Evolutionary conservation across 108 stramenopile genomes (phyloP), one percentile per base, ranked within the genome.

Genomic region (Cylindrotheca closterium): DNA sequence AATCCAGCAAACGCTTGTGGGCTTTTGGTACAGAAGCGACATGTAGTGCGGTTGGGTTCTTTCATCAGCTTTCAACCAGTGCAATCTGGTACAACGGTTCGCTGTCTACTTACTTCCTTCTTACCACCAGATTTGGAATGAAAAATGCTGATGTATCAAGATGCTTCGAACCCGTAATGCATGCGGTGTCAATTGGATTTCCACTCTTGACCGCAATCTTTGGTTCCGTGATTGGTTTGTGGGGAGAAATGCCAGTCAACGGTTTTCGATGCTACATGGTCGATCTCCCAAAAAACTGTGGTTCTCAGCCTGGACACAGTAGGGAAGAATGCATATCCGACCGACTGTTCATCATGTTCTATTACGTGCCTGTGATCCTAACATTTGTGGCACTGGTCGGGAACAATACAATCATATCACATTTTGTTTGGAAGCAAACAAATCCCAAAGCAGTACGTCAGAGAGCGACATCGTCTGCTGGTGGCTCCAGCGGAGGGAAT

Each of bases 21-120:
- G 77, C 77, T 1, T 17, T 55, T 30, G 77, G 77, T 1, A 72
- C 27, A 5, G 28, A 67, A 28, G 71, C 66, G 3, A 60, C 77
- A 10, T 78, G 77, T 34, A 33, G 54, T 23, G 22, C 52, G 22
- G 24, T 51, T 21, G 77, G 70, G 1, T 71, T 78, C 45, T 34
- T 78, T 1, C 32, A 45, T 15, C 65, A 78, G 15, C 18, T 71
- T 22, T 22, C 57, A 4, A 23, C 66, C 42, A 31, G 66, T 3
- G 57, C 51, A 0, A 22, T 59, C 8, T 25, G 60, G 22, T 78
- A 78, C 65, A 72, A 71, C 45, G 65, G 67, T 24, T 30, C 53
- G 22, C 37, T 78, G 47, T 32, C 50, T 21, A 65, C 47, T 30
- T 77, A 66, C 51, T 78, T 54, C 46, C 65, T 71, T 46, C 29